These are phyloP conservation scores for Corniculantispora saksenae DNA, from an alignment of 2,329 filamentous ascomycete species.

Conservation along the genomic window DNA sequence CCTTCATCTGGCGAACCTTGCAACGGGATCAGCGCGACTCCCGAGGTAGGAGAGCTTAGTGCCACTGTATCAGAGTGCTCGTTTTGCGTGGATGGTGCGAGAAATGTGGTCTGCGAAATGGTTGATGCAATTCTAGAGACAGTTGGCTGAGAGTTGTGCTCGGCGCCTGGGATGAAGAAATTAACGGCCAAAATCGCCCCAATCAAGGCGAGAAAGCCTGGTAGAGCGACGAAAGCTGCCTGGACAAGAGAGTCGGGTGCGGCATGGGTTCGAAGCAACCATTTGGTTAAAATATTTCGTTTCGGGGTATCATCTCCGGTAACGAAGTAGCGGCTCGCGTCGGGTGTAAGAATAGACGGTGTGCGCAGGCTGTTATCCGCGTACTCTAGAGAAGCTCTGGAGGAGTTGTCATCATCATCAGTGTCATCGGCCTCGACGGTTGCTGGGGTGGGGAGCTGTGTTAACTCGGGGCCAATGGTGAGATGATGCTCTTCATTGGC, in stretches of 20 bases:
- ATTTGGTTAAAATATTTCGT: not conserved
- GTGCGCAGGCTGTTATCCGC: constrained; percentile 49
- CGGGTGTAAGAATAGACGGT: constrained; percentile 42
- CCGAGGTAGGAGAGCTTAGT: constrained; percentile 24
- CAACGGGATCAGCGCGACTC: constrained; percentile 33
- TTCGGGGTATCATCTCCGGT: not conserved
- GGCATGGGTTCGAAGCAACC: not conserved
- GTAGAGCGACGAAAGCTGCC: not conserved
- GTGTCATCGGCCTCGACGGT: not conserved
- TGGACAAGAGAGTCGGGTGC: not conserved
- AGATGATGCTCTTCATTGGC: constrained; percentile 31
- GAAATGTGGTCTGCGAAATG: constrained; percentile 14
- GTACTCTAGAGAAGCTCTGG: constrained; percentile 47
- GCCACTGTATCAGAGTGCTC: not conserved
- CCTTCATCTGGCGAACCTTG: constrained; percentile 35
- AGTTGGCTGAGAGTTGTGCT: not conserved
- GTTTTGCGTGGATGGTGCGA: constrained; percentile 22
- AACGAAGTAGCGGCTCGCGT: constrained; percentile 28
- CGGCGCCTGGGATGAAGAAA: not conserved
- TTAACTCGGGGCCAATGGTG: constrained; percentile 9
- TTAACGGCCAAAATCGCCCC: not conserved
- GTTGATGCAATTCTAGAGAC: constrained; percentile 22
- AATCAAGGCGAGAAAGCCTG: not conserved
- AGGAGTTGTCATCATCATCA: constrained; percentile 27
- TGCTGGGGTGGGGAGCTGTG: not conserved